Conservation (phyloP, 2,329 filamentous ascomycete genomes). For the Fusarium sp. region DNA sequence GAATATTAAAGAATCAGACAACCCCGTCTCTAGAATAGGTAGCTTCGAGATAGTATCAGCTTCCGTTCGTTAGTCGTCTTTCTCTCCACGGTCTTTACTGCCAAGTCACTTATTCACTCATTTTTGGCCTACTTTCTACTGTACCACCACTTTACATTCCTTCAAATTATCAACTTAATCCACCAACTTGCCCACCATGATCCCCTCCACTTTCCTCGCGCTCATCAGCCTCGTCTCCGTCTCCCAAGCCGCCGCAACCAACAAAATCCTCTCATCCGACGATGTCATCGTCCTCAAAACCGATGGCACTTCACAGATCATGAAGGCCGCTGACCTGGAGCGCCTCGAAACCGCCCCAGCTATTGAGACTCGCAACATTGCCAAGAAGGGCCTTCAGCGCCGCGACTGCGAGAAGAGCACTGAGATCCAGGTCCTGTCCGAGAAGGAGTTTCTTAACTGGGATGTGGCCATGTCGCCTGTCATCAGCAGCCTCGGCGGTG, state of each 20-base stretch:
- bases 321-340: conserved; percentile 40
- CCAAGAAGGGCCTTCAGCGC: conserved; percentile 10
- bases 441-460: conserved; percentile 45
- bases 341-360: conserved; percentile 33
- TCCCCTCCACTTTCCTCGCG: conserved; percentile 30
- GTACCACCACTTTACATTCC: not conserved
- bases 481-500: conserved; percentile 37
- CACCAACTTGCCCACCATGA: conserved; percentile 8
- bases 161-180: not conserved
- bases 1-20: conserved; percentile 17
- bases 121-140: not conserved
- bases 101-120: conserved; percentile 7
- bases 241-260: conserved; percentile 29
- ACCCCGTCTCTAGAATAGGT: not conserved
- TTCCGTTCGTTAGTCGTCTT: conserved; percentile 9
- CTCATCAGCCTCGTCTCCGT: conserved; percentile 36
- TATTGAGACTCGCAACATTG: not conserved
- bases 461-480: conserved; percentile 44
- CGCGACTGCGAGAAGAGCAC: conserved; percentile 38
- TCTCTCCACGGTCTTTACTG: conserved; percentile 18
- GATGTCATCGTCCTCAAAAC: conserved; percentile 40
- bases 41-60: not conserved
- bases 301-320: conserved; percentile 37
- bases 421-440: conserved; percentile 38
- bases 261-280: conserved; percentile 24